Base-by-base conservation (phyloP, 2,329 filamentous ascomycete genomes). In the Talaromyces funiculosus region DNA sequence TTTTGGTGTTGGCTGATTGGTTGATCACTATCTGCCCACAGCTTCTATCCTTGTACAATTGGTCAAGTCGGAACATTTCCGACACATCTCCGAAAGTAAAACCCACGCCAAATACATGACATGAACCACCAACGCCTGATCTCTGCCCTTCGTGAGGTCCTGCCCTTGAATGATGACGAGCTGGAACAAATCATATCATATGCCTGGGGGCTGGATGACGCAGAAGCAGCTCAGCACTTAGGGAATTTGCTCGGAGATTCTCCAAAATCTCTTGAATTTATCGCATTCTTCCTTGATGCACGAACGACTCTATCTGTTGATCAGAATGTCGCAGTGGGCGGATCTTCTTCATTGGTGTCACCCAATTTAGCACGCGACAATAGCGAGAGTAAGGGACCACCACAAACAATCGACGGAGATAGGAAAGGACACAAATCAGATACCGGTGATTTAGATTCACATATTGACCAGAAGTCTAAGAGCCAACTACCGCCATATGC, bases 171-270 rank as follows among this genome's bases (percentile, higher is more conserved):
- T 8, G 53, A 61, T 20, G 12, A 12, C 29, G 59, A 57, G 26
- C 45, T 57, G n/a, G n/a, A 37, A 12, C 59, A 61, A 24, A 29
- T 61, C 22, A 22, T 57, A 20, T 26, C 35, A 12, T 37, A 53
- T 61, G 22, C 59, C 8, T 42, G 26, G 29, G 12, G 24, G 4
- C 43, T 61, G 4, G 43, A 56, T 26, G 51, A 57, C 26, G 37
- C 53, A n/a, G 43, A 53, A 35, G 53, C 59, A 29, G 37, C 43
- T 12, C 26, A 24, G 16, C 45, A 61, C n/a, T 35, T 61, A 8
- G 33, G 22, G 33, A 53, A 37, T 14, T 18, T 61, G 37, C 37
- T 61, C 14, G 59, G 59, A 16, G n/a, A 53, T 26, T 57, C 59
- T n/a, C 35, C 45, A 10, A 35, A 43, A 22, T 53, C 59, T 16